Evolutionary conservation across 495 filamentous ascomycete genomes (phyloP), one percentile per base, ranked within the genome.

Genomic region (Penicillium cataractarum): DNA sequence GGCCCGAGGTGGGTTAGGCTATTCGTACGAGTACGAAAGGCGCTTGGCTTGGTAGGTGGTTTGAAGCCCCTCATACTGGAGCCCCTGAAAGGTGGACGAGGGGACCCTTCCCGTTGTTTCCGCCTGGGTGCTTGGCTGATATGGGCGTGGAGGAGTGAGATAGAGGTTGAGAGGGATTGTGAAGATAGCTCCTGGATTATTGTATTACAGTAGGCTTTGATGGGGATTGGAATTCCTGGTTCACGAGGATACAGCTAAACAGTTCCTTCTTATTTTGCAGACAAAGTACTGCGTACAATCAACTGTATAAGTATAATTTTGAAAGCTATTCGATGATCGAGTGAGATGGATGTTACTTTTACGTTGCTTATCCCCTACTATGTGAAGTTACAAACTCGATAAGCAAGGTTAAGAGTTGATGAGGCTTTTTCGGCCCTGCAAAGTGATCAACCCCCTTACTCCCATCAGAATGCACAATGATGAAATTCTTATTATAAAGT

Each of bases 11-110:
- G n/a, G n/a, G n/a, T n/a, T n/a, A n/a, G 46, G 22, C 7, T 48
- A 26, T 24, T 48, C 22, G 22, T 50, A 50, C 46, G 46, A 50
- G 46, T 50, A 50, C 46, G 46, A 50, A n/a, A 13, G 42, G 19
- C 42, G 21, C 42, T 46, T 46, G 21, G 42, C 0, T 50, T n/a
- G n/a, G n/a, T n/a, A n/a, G n/a, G n/a, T n/a, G n/a, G n/a, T n/a
- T n/a, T n/a, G n/a, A n/a, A n/a, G n/a, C n/a, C n/a, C n/a, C n/a
- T n/a, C n/a, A n/a, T n/a, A n/a, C n/a, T n/a, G n/a, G n/a, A n/a
- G n/a, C n/a, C n/a, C n/a, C n/a, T n/a, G n/a, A n/a, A n/a, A n/a
- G n/a, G n/a, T n/a, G n/a, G n/a, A n/a, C n/a, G n/a, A n/a, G n/a
- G n/a, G n/a, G n/a, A n/a, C n/a, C n/a, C n/a, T n/a, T n/a, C n/a